A percentile compares a stretch with the other conserved stretches of the same genome.
Conservation (phyloP, 2,329 filamentous ascomycete species). For the Beauveria caledonica region DNA sequence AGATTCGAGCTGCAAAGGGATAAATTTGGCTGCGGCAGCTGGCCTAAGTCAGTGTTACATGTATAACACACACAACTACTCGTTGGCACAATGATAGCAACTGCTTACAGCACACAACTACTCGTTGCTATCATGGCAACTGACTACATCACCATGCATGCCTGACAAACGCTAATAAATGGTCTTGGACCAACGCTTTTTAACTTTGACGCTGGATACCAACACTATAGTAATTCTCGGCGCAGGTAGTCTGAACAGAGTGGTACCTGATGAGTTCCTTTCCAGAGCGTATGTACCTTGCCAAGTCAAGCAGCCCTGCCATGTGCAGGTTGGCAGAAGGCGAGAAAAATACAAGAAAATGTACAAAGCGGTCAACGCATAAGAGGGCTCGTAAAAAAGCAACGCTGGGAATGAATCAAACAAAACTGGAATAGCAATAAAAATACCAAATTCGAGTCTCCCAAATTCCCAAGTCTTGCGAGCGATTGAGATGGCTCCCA, state of each 20-base stretch:
- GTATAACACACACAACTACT: slow-evolving; percentile 6
- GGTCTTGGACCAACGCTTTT: neutral
- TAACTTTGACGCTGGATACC: neutral
- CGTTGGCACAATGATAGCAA: neutral
- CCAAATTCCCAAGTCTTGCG: slow-evolving; percentile 1
- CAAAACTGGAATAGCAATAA: slow-evolving; percentile 16
- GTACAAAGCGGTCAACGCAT: neutral
- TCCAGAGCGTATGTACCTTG: neutral
- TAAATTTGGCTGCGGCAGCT: neutral
- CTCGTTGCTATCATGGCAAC: neutral
- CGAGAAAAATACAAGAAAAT: slow-evolving; percentile 5
- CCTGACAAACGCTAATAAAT: neutral
- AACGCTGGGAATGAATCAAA: slow-evolving; percentile 14
- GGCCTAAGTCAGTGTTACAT: neutral
- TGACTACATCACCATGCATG: neutral
- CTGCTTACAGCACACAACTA: neutral
- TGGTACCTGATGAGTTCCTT: neutral
- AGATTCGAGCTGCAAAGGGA: neutral
- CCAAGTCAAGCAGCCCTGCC: neutral
- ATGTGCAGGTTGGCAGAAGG: neutral
- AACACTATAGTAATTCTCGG: neutral
- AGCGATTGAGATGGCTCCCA: slow-evolving; percentile 9
- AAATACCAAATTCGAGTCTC: slow-evolving; percentile 15
- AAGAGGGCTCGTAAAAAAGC: neutral
- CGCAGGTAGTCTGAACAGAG: neutral